Evolutionary conservation across 2,329 filamentous ascomycete species (phyloP), one percentile per base, ranked within the genome.

Genomic region (Calonectria hongkongensis): DNA sequence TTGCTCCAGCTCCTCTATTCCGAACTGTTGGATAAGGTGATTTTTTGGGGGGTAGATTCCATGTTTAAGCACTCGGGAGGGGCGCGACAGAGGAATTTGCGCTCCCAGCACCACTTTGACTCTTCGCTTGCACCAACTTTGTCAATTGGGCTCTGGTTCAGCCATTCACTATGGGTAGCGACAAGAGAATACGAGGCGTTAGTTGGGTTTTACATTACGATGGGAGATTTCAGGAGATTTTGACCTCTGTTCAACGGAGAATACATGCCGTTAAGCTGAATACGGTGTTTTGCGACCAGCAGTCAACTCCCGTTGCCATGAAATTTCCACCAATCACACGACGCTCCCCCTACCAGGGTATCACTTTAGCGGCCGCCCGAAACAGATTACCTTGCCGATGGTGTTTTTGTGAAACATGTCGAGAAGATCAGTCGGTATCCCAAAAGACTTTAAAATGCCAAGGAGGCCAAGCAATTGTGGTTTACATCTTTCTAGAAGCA

Each of bases 291-390:
- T 15, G 33, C n/a, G n/a, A 58, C 25, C n/a, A 15, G 18, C n/a
- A 58, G 12, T 27, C 1, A 41, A 41, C 21, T 41, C 33, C 13
- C n/a, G 54, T 16, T 2, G 13, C 18, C 27, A 12, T 21, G n/a
- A 41, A 60, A 27, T 9, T 60, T 41, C 54, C 54, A 60, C 54
- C 54, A 60, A 60, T 60, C 12, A 36, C 21, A 13, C 21, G 8
- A 16, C 7, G 9, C 10, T 12, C 13, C 2, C 13, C 54, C 7
- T 16, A 41, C 54, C 16, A 41, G 54, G 54, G 33, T 28, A 4
- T 33, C 1, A 7, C 10, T 21, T 41, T 60, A 60, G 54, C 36
- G 54, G 25, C 33, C 12, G n/a, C n/a, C 45, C 7, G n/a, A 12
- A 21, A 48, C 21, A 60, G 54, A 33, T n/a, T 16, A 12, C 13